Percentiles rank a stretch among this genome's conserved stretches.
Conservation (phyloP, 2,329 filamentous ascomycete genomes). For the Cladosporium sp. region DNA sequence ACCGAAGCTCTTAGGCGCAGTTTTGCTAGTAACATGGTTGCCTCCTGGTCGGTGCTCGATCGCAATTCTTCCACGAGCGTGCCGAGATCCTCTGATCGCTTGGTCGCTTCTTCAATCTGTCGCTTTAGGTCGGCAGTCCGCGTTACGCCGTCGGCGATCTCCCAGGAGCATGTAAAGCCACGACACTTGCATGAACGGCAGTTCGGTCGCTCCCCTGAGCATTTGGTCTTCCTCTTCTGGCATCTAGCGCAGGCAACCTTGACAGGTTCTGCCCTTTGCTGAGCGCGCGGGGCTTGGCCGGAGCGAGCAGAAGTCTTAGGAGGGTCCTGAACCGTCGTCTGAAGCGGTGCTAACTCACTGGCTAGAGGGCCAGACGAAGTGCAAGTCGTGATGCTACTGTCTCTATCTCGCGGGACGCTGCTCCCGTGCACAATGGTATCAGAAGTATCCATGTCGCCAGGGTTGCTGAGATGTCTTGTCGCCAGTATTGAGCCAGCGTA, state of each 20-base stretch:
- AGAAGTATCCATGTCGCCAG: too few species aligned
- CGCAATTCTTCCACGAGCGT: conserved; percentile 4
- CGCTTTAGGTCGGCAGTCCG: conserved; percentile 3
- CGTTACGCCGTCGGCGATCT: conserved; percentile 1
- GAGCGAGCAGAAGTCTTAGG: background rate
- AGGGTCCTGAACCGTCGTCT: background rate
- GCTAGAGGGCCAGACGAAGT: background rate
- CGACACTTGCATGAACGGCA: background rate
- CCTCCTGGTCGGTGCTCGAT: background rate
- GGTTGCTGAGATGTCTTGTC: too few species aligned
- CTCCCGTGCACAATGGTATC: too few species aligned
- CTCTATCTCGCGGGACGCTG: too few species aligned
- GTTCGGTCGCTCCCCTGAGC: background rate
- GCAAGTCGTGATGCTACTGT: too few species aligned
- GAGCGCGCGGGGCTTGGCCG: background rate
- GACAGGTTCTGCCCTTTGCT: background rate
- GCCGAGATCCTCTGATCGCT: background rate
- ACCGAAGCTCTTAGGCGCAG: conserved; percentile 5
- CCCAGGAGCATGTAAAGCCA: conserved; percentile 4
- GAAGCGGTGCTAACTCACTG: background rate
- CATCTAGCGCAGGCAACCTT: conserved; percentile 2
- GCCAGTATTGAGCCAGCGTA: too few species aligned
- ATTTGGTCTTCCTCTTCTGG: conserved; percentile 8
- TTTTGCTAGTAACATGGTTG: conserved; percentile 4
- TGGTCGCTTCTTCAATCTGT: background rate